Conservation (phyloP, 1,284 basidiomycete species). For the Thecaphora frezii region DNA sequence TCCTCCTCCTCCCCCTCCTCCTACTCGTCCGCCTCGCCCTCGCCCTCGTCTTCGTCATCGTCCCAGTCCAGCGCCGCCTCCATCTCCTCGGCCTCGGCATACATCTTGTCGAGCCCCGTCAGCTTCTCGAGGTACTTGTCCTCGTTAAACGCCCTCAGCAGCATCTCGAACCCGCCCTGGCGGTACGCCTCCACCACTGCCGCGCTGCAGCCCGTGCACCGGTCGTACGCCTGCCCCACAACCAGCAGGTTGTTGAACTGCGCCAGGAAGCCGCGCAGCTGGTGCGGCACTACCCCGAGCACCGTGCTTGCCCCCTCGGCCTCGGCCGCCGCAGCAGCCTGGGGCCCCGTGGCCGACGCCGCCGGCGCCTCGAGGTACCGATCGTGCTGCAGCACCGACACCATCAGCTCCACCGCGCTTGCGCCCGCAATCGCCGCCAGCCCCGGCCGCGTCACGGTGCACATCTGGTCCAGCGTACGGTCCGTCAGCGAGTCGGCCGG, state of each 20-base stretch:
- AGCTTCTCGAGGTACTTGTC: conserved; percentile 78
- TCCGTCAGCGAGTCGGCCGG: conserved; percentile 90
- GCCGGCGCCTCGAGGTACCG: conserved; percentile 25
- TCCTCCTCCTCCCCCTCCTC: too few species aligned
- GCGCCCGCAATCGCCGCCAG: conserved; percentile 88
- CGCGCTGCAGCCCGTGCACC: conserved; percentile 78
- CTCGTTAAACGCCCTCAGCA: conserved; percentile 76
- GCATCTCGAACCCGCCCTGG: conserved; percentile 73
- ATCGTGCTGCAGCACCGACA: conserved; percentile 80
- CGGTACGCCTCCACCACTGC: conserved; percentile 60
- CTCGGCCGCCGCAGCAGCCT: background rate
- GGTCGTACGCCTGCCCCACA: conserved; percentile 79
- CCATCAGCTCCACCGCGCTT: conserved; percentile 86
- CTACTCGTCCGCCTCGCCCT: background rate
- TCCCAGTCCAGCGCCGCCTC: conserved; percentile 38
- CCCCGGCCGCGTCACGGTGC: conserved; percentile 95
- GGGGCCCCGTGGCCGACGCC: background rate
- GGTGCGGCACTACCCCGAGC: conserved; percentile 86
- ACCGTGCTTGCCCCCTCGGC: conserved; percentile 8
- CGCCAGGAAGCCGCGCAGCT: conserved; percentile 83
- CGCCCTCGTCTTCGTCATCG: conserved; percentile 34
- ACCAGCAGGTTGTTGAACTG: conserved; percentile 83
- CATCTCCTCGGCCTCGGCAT: conserved; percentile 42
- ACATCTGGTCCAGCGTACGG: conserved; percentile 96
- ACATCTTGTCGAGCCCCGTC: conserved; percentile 76